phyloP scores from a whole-genome alignment of 2,329 filamentous ascomycete species.

The Daldinia eschscholtzii region DNA sequence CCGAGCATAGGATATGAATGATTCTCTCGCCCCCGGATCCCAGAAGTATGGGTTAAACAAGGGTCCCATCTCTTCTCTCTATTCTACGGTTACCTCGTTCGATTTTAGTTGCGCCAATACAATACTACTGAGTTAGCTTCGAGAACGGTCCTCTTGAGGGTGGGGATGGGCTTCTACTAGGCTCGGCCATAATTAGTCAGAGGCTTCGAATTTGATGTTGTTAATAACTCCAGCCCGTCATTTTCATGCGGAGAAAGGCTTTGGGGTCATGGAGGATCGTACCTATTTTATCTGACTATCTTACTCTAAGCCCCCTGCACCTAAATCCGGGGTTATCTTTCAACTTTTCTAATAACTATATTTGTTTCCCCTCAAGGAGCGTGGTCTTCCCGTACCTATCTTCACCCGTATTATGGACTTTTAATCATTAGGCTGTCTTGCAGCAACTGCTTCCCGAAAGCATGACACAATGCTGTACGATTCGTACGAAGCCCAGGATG shows the following conservation, averaged over 20 bases:
- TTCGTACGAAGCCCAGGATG: slow-evolving; percentile 36
- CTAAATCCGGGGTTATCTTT: slow-evolving; percentile 4
- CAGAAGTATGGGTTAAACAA: slow-evolving; percentile 24
- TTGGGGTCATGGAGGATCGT: slow-evolving; percentile 13
- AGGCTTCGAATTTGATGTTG: slow-evolving; percentile 10
- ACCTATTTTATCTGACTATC: slow-evolving; percentile 18
- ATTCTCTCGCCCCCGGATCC: slow-evolving; percentile 25
- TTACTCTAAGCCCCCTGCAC: neutral
- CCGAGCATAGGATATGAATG: slow-evolving; percentile 12
- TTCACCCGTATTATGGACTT: slow-evolving; percentile 21
- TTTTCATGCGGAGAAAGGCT: slow-evolving; percentile 31
- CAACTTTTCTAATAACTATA: neutral
- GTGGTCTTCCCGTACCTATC: neutral
- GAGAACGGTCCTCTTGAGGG: slow-evolving; percentile 21
- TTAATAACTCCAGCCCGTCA: slow-evolving; percentile 15
- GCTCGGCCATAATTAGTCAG: slow-evolving; percentile 17
- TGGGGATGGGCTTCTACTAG: slow-evolving; percentile 31
- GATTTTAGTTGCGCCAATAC: slow-evolving; percentile 16
- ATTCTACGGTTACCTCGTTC: neutral
- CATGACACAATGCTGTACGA: slow-evolving; percentile 32
- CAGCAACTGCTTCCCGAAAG: slow-evolving; percentile 7
- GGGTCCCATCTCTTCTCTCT: slow-evolving; percentile 9
- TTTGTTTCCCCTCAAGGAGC: neutral
- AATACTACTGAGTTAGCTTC: slow-evolving; percentile 26
- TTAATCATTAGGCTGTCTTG: slow-evolving; percentile 10